phyloP scores from a whole-genome alignment of 2,329 filamentous ascomycete species.

The Coniochaeta sp. region DNA sequence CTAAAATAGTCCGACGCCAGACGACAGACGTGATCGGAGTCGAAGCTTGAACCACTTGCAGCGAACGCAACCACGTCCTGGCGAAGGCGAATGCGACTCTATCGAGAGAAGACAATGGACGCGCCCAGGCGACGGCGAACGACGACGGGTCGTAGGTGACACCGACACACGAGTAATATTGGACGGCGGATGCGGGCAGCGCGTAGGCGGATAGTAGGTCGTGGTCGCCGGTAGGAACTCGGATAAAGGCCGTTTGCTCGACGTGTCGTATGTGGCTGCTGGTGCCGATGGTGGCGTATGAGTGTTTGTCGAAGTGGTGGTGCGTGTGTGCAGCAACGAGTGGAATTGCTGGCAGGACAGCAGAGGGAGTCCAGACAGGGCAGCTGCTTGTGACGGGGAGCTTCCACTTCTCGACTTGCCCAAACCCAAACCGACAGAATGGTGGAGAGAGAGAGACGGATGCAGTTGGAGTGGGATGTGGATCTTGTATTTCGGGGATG shows the following conservation, averaged over 20 bases:
- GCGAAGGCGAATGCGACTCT: neutral
- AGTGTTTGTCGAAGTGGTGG: neutral
- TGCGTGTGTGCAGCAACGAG: neutral
- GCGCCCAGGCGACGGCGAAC: neutral
- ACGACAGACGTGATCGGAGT: neutral
- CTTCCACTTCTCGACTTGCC: too few relatives aligned
- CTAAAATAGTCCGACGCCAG: neutral
- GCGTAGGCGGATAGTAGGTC: neutral
- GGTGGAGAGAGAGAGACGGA: neutral
- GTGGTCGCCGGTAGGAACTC: neutral
- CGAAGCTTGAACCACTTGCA: constrained; percentile 2
- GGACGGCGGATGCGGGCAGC: constrained; percentile 1
- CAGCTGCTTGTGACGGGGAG: too few relatives aligned
- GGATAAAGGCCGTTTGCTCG: neutral
- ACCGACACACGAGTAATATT: neutral
- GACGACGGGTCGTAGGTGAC: neutral
- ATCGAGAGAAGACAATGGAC: neutral
- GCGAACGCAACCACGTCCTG: neutral
- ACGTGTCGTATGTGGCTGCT: neutral
- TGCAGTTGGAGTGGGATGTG: neutral
- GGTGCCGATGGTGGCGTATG: neutral
- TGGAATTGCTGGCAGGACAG: constrained; percentile 1
- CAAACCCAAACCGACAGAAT: neutral
- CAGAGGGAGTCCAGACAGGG: neutral
- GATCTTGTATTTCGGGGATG: neutral